phyloP scores from a whole-genome alignment of 108 stramenopile genomes.

The Fragilaria radians region DNA sequence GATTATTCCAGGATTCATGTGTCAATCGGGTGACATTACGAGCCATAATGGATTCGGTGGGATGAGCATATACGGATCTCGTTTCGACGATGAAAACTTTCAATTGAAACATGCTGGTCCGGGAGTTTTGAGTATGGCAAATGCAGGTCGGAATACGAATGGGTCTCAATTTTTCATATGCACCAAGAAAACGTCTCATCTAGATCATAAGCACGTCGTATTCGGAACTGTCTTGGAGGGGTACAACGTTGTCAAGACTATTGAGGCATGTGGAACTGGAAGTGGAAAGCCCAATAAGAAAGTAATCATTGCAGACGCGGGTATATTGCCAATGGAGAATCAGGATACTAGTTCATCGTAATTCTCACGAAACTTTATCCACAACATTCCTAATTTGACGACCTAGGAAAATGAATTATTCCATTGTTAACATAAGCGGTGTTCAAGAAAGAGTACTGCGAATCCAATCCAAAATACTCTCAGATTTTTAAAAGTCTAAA shows the following conservation, averaged over 20 bases:
- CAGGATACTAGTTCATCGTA: too few relatives aligned
- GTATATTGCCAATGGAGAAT: constrained; percentile 27
- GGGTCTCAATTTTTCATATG: constrained; percentile 88
- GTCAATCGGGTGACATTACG: constrained; percentile 93
- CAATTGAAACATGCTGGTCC: constrained; percentile 85
- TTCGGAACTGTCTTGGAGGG: constrained; percentile 73
- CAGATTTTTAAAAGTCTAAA: too few relatives aligned
- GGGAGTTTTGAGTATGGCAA: constrained; percentile 91
- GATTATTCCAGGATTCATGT: constrained; percentile 91
- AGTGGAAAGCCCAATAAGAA: constrained; percentile 42
- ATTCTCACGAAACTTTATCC: too few relatives aligned
- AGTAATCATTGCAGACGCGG: constrained; percentile 54
- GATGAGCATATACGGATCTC: constrained; percentile 29
- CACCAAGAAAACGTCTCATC: constrained; percentile 84
- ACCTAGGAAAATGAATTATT: too few relatives aligned
- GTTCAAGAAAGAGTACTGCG: too few relatives aligned
- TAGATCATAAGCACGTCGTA: constrained; percentile 86
- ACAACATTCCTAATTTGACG: too few relatives aligned
- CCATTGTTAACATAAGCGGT: too few relatives aligned
- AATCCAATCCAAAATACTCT: too few relatives aligned
- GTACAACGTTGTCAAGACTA: constrained; percentile 68
- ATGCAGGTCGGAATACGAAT: constrained; percentile 89
- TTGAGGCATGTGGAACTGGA: constrained; percentile 57
- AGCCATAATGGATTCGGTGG: constrained; percentile 91
- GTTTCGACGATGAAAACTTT: constrained; percentile 93